Evolutionary conservation across 192 early-diverging fungal genomes (phyloP), one percentile per base, ranked within the genome.

Genomic region (Coemansia sp.): DNA sequence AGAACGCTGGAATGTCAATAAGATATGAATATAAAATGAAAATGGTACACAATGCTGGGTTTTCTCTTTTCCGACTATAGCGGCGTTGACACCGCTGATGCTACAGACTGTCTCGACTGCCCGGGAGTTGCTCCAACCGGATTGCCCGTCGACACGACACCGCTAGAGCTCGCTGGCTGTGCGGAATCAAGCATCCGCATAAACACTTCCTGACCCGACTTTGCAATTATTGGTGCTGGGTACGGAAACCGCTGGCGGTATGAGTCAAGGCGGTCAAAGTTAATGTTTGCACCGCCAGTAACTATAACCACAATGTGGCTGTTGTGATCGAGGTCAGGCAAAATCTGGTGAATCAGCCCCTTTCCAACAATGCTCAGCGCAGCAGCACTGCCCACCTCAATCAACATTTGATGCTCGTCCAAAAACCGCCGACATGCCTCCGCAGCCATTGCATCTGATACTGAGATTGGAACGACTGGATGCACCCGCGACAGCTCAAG

Each of bases 271-370:
- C 78, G 65, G 8, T 81, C 83, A 39, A 90, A 70, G 53, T 59
- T 81, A 22, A 86, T 83, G 59, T 88, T 84, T 38, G 83, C 83
- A 0, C 88, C 87, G 22, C 88, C 88, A 53, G 83, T 83, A 30
- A 88, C 82, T 33, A 90, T 66, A 12, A 90, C 75, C 6, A 90
- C 87, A 9, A 90, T 76, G 53, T 87, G 77, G 13, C 83, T 82
- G 15, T 78, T 59, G 22, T 67, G 57, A 1, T 60, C 68, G 11
- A 90, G 67, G 17, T 78, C 64, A 0, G 86, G 85, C 27, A 88
- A 46, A 24, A 88, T 83, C 51, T 90, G 84, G 25, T 77, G 66
- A 14, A 87, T 69, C 17, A 88, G 65, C 10, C 81, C 70, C 39
- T 84, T 86, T 49, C 84, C 85, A 23, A 81, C 78, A 6, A 86